Base-by-base conservation (phyloP, 202 grass and related monocot genomes). In the Zoysia matrella region DNA sequence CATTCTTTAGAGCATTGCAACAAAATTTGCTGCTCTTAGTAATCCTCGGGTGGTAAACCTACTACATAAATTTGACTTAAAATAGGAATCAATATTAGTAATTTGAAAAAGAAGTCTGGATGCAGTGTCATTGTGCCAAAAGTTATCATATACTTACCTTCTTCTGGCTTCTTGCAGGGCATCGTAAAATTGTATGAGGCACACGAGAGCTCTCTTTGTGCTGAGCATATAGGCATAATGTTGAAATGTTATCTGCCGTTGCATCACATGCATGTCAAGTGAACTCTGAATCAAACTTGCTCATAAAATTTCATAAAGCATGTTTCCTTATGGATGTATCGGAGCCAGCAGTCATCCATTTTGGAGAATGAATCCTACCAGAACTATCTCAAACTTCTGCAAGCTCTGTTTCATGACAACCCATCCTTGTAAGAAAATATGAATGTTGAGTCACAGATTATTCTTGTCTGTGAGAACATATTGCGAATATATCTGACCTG, bases 281-380 rank as follows among this genome's bases (percentile, higher is more conserved):
- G 73, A 90, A 72, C 75, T 87, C 74, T 69, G 93, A 93, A 79
- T 83, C 85, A 79, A 53, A 65, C 7, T 80, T 95, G 55, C 85
- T 85, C 74, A 51, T 46, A 15, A 94, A 95, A 52, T 85, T 98
- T 40, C 91, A 95, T 46, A 88, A 94, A 77, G 89, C 89, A 81
- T 95, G 96, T 72, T 90, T 83, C 56, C 85, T 95, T 81, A 82
- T 95, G 84, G 92, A 98, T 77, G 84, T 95, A 76, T 85, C 92
- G 72, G 96, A 92, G 67, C 96, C 92, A 47, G 88, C 87, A 30
- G 52, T 94, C 55, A 81, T 94, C 48, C 96, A 94, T 82, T 95
- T 99, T 1, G n/a, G 96, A 99, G 85, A 99, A 93, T 53, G 93
- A 95, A 16, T 89, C 96, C 58, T 95, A 94, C 85, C 87, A 95